Conservation (phyloP, 2,329 filamentous ascomycete genomes). For the Exutisphaerella laricina region DNA sequence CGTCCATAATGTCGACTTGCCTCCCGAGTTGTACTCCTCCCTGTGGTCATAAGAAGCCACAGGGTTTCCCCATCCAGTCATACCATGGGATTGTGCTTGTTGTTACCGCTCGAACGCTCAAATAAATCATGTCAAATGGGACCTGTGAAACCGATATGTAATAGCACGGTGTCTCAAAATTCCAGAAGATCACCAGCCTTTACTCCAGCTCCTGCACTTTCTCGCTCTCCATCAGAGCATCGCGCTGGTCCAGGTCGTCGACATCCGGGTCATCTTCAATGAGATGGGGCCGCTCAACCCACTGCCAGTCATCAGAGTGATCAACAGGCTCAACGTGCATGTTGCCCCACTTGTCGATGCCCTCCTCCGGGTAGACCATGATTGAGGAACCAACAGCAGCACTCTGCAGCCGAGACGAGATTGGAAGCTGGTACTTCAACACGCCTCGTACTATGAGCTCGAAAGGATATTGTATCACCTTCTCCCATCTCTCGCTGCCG, state of each 20-base stretch:
- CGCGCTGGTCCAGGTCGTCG: slow-evolving; percentile 8
- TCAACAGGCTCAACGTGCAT: slow-evolving; percentile 29
- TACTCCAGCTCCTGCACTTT: neutral
- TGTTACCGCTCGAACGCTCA: slow-evolving; percentile 20
- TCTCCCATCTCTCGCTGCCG: slow-evolving; percentile 82
- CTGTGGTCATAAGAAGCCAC: slow-evolving; percentile 11
- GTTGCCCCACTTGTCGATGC: slow-evolving; percentile 23
- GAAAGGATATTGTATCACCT: slow-evolving; percentile 84
- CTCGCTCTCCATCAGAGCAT: slow-evolving; percentile 1
- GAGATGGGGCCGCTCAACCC: slow-evolving; percentile 27
- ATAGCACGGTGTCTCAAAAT: slow-evolving; percentile 6
- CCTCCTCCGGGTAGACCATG: slow-evolving; percentile 38
- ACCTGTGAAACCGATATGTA: slow-evolving; percentile 18
- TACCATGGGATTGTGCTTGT: too few relatives aligned
- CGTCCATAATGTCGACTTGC: neutral
- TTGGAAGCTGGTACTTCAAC: slow-evolving; percentile 69
- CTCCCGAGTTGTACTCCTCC: neutral
- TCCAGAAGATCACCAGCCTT: too few relatives aligned
- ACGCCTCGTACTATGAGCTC: slow-evolving; percentile 88
- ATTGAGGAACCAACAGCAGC: slow-evolving; percentile 44
- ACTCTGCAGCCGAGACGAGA: slow-evolving; percentile 51
- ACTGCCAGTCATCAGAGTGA: slow-evolving; percentile 29
- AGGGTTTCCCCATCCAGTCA: slow-evolving; percentile 1
- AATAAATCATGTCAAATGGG: slow-evolving; percentile 14
- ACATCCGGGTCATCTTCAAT: slow-evolving; percentile 11